Evolutionary conservation across 768 basidiomycete genomes (phyloP).

Genomic region (Mycena sanguinolenta): DNA sequence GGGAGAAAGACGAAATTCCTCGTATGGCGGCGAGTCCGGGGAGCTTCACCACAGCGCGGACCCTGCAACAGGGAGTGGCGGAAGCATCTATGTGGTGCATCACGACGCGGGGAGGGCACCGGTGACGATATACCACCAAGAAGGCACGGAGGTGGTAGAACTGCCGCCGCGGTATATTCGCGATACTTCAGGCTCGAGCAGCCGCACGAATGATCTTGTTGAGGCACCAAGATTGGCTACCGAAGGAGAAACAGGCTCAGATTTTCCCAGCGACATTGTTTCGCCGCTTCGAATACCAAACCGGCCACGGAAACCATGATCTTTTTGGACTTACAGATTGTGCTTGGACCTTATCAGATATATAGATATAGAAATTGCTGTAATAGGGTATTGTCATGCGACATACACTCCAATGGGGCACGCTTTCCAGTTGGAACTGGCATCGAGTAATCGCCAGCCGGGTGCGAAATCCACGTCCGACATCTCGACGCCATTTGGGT

Average conservation of each 20-base stretch:
- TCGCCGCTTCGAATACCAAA: slow-evolving; percentile 24
- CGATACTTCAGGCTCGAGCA: slow-evolving; percentile 3
- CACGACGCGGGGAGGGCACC: slow-evolving; percentile 71
- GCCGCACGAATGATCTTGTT: slow-evolving; percentile 1
- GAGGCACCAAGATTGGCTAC: not conserved
- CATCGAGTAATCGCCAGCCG: slow-evolving; percentile 70
- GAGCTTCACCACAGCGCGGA: slow-evolving; percentile 13
- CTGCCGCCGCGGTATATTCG: slow-evolving; percentile 67
- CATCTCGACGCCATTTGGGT: slow-evolving; percentile 2
- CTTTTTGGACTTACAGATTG: not conserved
- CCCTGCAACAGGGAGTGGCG: slow-evolving; percentile 17
- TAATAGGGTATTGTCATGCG: slow-evolving; percentile 9
- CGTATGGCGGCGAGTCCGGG: slow-evolving; percentile 24
- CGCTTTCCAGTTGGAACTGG: slow-evolving; percentile 65
- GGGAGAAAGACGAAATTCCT: slow-evolving; percentile 47
- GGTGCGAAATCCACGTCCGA: slow-evolving; percentile 35
- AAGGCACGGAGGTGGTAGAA: slow-evolving; percentile 71
- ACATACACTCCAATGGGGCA: slow-evolving; percentile 77
- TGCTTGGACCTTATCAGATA: not conserved
- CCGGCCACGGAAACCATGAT: slow-evolving; percentile 20
- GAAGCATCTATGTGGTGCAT: slow-evolving; percentile 69
- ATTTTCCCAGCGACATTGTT: slow-evolving; percentile 7
- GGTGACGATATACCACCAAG: slow-evolving; percentile 68
- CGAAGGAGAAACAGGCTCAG: not conserved
- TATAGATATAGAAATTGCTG: not conserved